These are phyloP conservation scores for Polyplosphaeria fusca DNA, from an alignment of 495 filamentous ascomycete species.

Conservation along the genomic window DNA sequence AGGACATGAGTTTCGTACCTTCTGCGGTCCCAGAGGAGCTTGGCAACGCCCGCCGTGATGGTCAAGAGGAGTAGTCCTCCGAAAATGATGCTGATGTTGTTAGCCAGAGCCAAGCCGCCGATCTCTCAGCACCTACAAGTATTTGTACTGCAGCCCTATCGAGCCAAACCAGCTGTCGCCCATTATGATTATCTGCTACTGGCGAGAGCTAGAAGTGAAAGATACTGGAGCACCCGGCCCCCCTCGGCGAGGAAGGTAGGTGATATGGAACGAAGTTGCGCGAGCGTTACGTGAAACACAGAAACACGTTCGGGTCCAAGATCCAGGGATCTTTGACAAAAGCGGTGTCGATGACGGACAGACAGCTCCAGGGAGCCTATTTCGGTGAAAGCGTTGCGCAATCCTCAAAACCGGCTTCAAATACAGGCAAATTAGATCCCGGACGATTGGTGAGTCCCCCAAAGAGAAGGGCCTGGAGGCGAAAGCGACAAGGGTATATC, in stretches of 20 bases:
- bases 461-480: neutral
- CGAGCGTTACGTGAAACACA: constrained; percentile 4
- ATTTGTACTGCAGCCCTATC: constrained; percentile 26
- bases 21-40: constrained; percentile 19
- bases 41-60: constrained; percentile 16
- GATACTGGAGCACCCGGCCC: constrained; percentile 19
- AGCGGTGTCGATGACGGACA: constrained; percentile 14
- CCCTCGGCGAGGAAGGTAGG: neutral
- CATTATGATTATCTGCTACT: constrained; percentile 10
- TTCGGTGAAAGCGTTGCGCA: neutral
- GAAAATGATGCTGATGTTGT: constrained; percentile 23
- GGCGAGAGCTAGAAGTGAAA: neutral
- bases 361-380: constrained; percentile 8
- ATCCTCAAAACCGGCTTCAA: constrained; percentile 9
- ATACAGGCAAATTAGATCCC: constrained; percentile 12
- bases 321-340: neutral
- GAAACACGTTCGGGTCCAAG: constrained; percentile 1
- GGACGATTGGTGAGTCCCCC: neutral
- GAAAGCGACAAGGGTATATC: neutral
- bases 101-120: neutral
- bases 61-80: constrained; percentile 21
- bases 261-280: constrained; percentile 4
- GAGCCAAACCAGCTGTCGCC: constrained; percentile 22
- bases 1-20: constrained; percentile 16
- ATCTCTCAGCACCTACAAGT: constrained; percentile 10